Evolutionary conservation across 2,329 filamentous ascomycete species (phyloP), one percentile per base, ranked within the genome.

Genomic region (Aspergillus phoenicis): DNA sequence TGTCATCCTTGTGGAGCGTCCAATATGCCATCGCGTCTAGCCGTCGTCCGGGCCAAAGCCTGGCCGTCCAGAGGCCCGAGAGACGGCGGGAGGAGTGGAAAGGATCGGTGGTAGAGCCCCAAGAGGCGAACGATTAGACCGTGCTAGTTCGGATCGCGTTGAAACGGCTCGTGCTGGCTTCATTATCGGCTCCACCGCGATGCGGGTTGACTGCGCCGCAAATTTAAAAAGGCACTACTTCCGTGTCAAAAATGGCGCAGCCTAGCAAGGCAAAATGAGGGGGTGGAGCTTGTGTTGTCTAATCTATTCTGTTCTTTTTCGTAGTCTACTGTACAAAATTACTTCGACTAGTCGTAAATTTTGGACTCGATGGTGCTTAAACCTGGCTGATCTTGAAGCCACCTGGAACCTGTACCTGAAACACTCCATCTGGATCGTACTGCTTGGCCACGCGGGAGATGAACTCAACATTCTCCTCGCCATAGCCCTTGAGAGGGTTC

Each of bases 401-500:
- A 20, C 71, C 71, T 13, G 71, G 67, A 15, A 71, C 63, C 57
- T 70, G 63, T 20, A 22, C 64, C 60, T 73, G 73, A 41, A 72
- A 74, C 10, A 74, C 55, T 0, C 68, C 69, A 4, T 61, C 28
- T 0, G 68, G 66, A 45, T 74, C 72, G 52, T 74, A 74, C 55
- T 62, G 59, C 43, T 57, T 55, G 2, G 67, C 64, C 47, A 71
- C 70, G 7, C 58, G 26, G 2, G 47, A 39, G 26, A 74, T 64
- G 28, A 67, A 74, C 4, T 66, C 68, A 43, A 79, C 62, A 17
- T 79, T 83, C 1, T 72, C 68, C 1, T 66, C 33, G 0, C 81
- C 80, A 54, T 83, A 84, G 10, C 74, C 67, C 0, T 64, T 26
- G 22, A 82, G 70, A 0, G 80, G 76, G 26, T 79, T 66, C 70